A percentile compares a stretch with the other conserved stretches of the same genome.
Evolutionary conservation across 257 asterid genomes (phyloP).

Genomic region (Solanum sejunctum): DNA sequence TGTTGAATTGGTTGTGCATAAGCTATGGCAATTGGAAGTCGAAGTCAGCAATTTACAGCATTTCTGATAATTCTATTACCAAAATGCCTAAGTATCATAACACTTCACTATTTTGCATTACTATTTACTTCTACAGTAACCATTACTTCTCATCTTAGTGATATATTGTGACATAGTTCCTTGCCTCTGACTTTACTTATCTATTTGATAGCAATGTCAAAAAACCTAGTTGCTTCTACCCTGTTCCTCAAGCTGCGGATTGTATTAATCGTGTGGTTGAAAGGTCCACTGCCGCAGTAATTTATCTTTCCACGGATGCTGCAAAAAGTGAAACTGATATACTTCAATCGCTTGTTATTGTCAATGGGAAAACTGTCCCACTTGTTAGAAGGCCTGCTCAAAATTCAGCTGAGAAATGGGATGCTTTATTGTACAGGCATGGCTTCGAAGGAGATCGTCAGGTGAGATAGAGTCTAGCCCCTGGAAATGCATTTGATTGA

Average conservation of each 20-base stretch:
- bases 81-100: background rate
- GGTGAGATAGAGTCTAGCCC: conserved; percentile 30
- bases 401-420: conserved; percentile 92
- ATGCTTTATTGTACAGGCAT: conserved; percentile 84
- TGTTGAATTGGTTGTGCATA: background rate
- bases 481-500: background rate
- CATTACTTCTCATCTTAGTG: background rate
- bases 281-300: conserved; percentile 61
- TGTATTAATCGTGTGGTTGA: conserved; percentile 78
- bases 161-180: background rate
- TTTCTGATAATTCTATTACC: background rate
- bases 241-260: conserved; percentile 93
- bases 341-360: conserved; percentile 64
- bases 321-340: conserved; percentile 87
- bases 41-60: background rate
- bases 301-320: conserved; percentile 93
- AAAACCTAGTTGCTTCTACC: conserved; percentile 80
- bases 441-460: conserved; percentile 75
- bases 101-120: background rate
- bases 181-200: conserved; percentile 1
- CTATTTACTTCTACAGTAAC: background rate
- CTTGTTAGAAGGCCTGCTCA: conserved; percentile 85
- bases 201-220: conserved; percentile 64
- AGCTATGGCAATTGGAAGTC: background rate
- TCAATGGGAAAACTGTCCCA: conserved; percentile 71